Percentiles rank a stretch among this genome's conserved stretches.
phyloP scores from a whole-genome alignment of 2,329 filamentous ascomycete species.

The Fusarium sp. region DNA sequence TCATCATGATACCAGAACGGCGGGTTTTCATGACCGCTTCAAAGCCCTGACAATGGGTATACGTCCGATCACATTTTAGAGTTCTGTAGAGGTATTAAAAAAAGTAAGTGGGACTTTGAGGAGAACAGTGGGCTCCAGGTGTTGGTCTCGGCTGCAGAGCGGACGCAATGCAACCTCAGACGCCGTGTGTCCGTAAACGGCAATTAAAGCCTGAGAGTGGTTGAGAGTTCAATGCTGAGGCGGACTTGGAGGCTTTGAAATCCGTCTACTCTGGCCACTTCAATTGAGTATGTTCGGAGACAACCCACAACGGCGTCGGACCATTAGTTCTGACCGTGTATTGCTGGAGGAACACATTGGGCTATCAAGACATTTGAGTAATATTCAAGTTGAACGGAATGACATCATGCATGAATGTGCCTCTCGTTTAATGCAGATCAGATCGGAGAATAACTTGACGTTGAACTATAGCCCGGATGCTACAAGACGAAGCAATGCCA shows the following conservation, averaged over 20 bases:
- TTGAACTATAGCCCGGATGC: neutral
- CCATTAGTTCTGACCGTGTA: neutral
- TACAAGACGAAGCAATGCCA: neutral
- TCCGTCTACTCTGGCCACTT: neutral
- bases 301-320: accelerated
- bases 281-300: neutral
- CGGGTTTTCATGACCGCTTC: neutral
- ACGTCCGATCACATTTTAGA: neutral
- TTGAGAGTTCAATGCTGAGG: neutral
- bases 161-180: neutral
- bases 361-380: too few species aligned
- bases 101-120: neutral
- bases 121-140: neutral
- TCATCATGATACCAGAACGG: neutral
- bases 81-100: neutral
- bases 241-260: neutral
- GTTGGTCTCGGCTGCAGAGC: neutral
- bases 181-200: neutral
- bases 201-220: neutral
- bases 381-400: neutral
- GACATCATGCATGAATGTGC: neutral
- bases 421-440: neutral
- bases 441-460: neutral
- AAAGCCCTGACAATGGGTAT: neutral
- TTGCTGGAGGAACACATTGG: neutral